Evolutionary conservation across 2,329 filamentous ascomycete genomes (phyloP).

Genomic region (Akanthomyces muscarius): DNA sequence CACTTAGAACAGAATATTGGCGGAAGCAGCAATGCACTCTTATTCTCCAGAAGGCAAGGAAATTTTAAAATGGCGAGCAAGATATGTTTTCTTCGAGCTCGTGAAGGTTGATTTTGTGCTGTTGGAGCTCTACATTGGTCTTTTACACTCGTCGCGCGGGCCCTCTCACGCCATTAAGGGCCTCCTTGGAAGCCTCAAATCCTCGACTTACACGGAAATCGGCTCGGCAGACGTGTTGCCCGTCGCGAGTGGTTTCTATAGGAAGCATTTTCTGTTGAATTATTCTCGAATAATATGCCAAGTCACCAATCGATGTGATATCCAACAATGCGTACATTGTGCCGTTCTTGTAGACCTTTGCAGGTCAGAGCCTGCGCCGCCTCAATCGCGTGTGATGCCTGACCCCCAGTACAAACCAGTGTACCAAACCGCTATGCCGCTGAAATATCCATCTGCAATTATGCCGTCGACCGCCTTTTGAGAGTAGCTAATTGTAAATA

Average conservation of each 20-base stretch:
- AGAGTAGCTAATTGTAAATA: neutral
- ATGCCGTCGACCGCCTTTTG: slow-evolving; percentile 6
- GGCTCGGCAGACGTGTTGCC: too few relatives aligned
- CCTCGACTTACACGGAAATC: too few relatives aligned
- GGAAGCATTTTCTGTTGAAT: neutral
- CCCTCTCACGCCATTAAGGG: too few relatives aligned
- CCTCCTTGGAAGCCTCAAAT: too few relatives aligned
- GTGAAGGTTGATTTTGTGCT: too few relatives aligned
- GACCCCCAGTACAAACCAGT: neutral
- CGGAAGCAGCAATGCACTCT: neutral
- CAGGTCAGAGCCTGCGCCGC: neutral
- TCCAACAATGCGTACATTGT: neutral
- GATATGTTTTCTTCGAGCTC: too few relatives aligned
- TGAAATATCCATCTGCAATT: neutral
- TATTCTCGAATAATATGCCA: neutral
- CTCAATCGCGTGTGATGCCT: neutral
- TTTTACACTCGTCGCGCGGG: too few relatives aligned
- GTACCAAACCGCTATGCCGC: neutral
- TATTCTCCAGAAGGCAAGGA: neutral
- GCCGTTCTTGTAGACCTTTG: neutral
- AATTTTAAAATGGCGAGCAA: neutral
- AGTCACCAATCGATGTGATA: neutral
- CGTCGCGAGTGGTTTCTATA: too few relatives aligned
- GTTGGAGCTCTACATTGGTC: too few relatives aligned
- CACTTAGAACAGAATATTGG: neutral